These are phyloP conservation scores for Rhizopus delemar DNA, from an alignment of 371 early-diverging fungal genomes.

Conservation along the genomic window DNA sequence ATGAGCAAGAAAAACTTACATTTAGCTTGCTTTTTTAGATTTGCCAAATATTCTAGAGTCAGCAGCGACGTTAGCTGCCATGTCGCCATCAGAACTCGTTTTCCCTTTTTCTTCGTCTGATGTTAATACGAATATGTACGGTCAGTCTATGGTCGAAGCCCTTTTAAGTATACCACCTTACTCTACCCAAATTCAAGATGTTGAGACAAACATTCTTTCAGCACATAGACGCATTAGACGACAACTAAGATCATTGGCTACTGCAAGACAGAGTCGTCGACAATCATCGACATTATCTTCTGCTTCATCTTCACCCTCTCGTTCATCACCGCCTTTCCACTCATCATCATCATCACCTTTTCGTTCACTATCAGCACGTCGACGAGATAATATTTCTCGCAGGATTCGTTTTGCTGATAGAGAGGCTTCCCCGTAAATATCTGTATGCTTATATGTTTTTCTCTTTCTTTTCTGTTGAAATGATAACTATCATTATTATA, in stretches of 20 bases:
- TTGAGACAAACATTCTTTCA: slow-evolving; percentile 33
- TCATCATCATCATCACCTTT: not conserved
- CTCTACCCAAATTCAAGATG: slow-evolving; percentile 27
- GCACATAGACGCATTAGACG: slow-evolving; percentile 43
- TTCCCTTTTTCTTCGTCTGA: slow-evolving; percentile 7
- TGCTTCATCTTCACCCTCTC: not conserved
- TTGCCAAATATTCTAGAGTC: slow-evolving; percentile 32
- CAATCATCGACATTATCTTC: not conserved
- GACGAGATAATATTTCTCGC: not conserved
- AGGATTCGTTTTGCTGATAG: slow-evolving; percentile 2
- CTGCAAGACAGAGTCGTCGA: not conserved
- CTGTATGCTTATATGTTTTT: not conserved
- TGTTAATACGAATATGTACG: not conserved
- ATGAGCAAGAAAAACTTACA: not conserved
- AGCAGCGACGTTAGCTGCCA: slow-evolving; percentile 20
- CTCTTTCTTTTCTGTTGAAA: not conserved
- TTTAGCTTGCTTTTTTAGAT: slow-evolving; percentile 14
- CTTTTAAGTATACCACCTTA: slow-evolving; percentile 39
- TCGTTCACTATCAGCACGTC: not conserved
- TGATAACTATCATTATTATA: too few relatives aligned
- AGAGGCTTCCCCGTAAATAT: not conserved
- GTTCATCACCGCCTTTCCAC: not conserved
- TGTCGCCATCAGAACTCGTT: slow-evolving; percentile 15
- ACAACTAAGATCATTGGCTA: slow-evolving; percentile 27
- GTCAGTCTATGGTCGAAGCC: slow-evolving; percentile 29